Base-by-base conservation (phyloP, 2,329 filamentous ascomycete species). In the Alternaria atra region DNA sequence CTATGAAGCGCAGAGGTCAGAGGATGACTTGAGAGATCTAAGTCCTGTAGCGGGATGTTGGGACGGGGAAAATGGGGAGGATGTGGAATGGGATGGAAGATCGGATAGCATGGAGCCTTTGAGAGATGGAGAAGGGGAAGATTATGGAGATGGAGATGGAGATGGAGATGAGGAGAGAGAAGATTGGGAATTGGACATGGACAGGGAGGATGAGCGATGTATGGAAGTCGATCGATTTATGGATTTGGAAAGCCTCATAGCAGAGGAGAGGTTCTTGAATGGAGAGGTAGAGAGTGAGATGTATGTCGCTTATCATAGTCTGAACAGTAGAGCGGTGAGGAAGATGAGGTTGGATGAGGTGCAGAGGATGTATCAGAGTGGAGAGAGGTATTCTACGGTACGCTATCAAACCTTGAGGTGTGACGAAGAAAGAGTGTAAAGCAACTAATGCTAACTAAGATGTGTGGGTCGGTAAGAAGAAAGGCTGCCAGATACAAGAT, bases 71-170 rank as follows among this genome's bases (percentile, higher is more conserved):
- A 12, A n/a, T 8, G 47, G 2, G 12, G 23, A 8, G 9, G 23
- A 32, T 12, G 32, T 12, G 32, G 47, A 46, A 12, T 29, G 7
- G 2, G 42, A 42, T 25, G 44, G 35, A 5, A 46, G 52, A 3
- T 43, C 25, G 2, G 56, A 59, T 29, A 59, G 56, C 10, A 59
- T 59, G 51, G 51, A 55, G 25, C 56, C 57, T 1, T 13, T 50
- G 1, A 9, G 30, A 2, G 7, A 25, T 6, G 7, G 5, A 3
- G 7, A 50, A 2, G 13, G 8, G 1, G 32, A 37, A n/a, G 3
- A 27, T 0, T n/a, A n/a, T 5, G 15, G 2, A 2, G 5, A 48
- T 12, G 20, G 7, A 4, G 3, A 23, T 5, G 20, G 17, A 12
- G 12, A 7, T 3, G 20, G 2, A 1, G 1, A 6, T 0, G 30